phyloP scores from a whole-genome alignment of 2,329 filamentous ascomycete genomes.

The Cladosporium halotolerans region DNA sequence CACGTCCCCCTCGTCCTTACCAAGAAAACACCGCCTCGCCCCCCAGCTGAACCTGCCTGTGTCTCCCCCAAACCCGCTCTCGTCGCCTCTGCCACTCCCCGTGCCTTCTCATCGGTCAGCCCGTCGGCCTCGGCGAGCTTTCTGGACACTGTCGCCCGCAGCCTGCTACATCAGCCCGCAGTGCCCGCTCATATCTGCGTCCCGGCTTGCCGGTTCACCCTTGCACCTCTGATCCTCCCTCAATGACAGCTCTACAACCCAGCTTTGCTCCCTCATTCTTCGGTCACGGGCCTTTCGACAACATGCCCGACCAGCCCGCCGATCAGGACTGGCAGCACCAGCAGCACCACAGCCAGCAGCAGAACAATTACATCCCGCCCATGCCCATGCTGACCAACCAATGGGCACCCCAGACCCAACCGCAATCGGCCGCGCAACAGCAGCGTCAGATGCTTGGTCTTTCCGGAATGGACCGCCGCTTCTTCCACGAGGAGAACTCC shows the following conservation, averaged over 20 bases:
- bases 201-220: conserved; percentile 9
- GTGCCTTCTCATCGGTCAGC: neutral
- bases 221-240: conserved; percentile 5
- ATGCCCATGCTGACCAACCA: conserved; percentile 13
- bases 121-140: conserved; percentile 2
- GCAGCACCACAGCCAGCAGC: conserved; percentile 9
- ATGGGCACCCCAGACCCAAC: conserved; percentile 11
- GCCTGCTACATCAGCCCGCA: conserved; percentile 10
- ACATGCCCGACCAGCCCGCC: conserved; percentile 12
- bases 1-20: neutral
- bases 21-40: neutral
- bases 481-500: conserved; percentile 22
- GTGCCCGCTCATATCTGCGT: conserved; percentile 8
- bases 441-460: conserved; percentile 20
- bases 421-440: conserved; percentile 7
- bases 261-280: conserved; percentile 11
- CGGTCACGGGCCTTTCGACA: conserved; percentile 5
- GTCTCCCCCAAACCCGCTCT: neutral
- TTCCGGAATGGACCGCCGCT: conserved; percentile 24
- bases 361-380: conserved; percentile 9
- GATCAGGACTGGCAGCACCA: conserved; percentile 14
- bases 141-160: neutral
- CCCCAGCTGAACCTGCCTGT: conserved; percentile 5
- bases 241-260: conserved; percentile 15
- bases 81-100: neutral